Evolutionary conservation across 1,284 basidiomycete genomes (phyloP).

Genomic region (Serendipita sp.): DNA sequence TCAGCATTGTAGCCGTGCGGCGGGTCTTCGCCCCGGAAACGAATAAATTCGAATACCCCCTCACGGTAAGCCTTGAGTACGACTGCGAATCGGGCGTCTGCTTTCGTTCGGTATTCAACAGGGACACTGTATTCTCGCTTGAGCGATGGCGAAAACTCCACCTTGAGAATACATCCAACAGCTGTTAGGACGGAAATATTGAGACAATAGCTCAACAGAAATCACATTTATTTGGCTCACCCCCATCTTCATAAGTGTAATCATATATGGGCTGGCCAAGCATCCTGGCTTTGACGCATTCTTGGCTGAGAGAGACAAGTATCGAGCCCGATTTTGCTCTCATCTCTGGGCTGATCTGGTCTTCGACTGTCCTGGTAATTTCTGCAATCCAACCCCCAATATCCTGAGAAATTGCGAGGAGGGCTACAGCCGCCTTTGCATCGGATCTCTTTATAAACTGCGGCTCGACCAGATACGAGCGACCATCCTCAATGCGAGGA

Average conservation of each 20-base stretch:
- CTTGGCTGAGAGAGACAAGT: constrained; percentile 29
- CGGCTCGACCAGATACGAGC: constrained; percentile 43
- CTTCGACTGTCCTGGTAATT: constrained; percentile 28
- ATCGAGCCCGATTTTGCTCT: constrained; percentile 29
- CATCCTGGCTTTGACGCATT: constrained; percentile 29
- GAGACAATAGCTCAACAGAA: background rate
- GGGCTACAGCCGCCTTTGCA: constrained; percentile 46
- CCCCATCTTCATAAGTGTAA: constrained; percentile 31
- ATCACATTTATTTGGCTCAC: constrained; percentile 21
- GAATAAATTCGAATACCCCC: constrained; percentile 42
- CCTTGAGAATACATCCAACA: constrained; percentile 35
- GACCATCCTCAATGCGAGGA: constrained; percentile 27
- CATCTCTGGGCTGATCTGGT: constrained; percentile 29
- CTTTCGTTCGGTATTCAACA: constrained; percentile 37
- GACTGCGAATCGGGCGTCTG: constrained; percentile 45
- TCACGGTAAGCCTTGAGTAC: constrained; percentile 34
- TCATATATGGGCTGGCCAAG: constrained; percentile 27
- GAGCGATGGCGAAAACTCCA: constrained; percentile 27
- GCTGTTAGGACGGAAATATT: constrained; percentile 24
- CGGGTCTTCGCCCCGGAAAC: constrained; percentile 29
- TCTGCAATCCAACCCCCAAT: constrained; percentile 39
- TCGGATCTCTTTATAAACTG: constrained; percentile 42
- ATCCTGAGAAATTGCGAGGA: constrained; percentile 46
- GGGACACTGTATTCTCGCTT: constrained; percentile 28
- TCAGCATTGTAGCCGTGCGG: constrained; percentile 24